Evolutionary conservation across 148 eudicot species (phyloP).

Genomic region (Cornus controversa): DNA sequence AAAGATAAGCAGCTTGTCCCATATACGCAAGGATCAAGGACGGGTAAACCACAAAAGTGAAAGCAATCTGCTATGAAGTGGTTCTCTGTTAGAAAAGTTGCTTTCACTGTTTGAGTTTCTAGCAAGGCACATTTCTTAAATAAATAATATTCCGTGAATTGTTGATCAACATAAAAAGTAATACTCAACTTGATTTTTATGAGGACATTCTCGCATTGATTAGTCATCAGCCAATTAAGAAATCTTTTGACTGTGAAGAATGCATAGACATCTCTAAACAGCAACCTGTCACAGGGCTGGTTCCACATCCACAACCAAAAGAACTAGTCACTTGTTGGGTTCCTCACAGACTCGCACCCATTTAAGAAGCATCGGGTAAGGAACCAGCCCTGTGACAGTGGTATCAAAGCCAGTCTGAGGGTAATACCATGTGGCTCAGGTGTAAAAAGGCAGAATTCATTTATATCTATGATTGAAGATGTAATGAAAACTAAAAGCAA

Average conservation of each 20-base stretch:
- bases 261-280: background rate
- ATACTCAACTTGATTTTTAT: background rate
- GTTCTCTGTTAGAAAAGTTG: slow-evolving; percentile 8
- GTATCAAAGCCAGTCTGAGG: no score
- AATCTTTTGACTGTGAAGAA: background rate
- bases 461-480: no score
- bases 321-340: no score
- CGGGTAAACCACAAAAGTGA: slow-evolving; percentile 68
- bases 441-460: no score
- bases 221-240: background rate
- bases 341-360: no score
- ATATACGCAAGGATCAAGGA: slow-evolving; percentile 73
- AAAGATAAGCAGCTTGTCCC: slow-evolving; percentile 86
- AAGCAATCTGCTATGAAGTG: slow-evolving; percentile 53
- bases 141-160: background rate
- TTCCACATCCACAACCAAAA: no score
- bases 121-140: background rate
- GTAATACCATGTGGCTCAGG: no score
- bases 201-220: background rate
- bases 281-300: no score
- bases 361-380: no score
- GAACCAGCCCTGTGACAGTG: no score
- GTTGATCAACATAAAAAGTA: background rate
- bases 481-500: no score
- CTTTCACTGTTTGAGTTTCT: background rate